Base-by-base conservation (phyloP, 148 eudicot species). In the Camellia granthamiana region DNA sequence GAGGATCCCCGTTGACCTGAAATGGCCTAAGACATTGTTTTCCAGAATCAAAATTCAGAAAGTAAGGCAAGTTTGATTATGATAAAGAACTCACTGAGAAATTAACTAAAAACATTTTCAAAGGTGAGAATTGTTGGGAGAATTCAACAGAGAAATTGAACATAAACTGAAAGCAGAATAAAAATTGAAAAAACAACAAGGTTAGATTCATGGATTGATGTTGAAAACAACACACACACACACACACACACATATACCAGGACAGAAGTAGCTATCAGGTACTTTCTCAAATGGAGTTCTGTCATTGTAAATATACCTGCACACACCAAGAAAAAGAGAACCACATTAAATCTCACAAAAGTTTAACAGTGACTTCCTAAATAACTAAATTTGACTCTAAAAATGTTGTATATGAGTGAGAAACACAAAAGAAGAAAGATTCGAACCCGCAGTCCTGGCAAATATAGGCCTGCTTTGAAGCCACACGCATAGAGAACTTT, bases 371-470 rank as follows among this genome's bases (percentile, higher is more conserved):
- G 3, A 19, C 15, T 10, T 5, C 58, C 43, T n/a, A 44, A 23
- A 30, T 30, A 30, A 65, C 23, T 6, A 51, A 41, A 65, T 18
- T 12, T 55, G 10, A 15, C 7, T 70, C n/a, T 18, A 19, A 30
- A 30, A 30, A 30, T 30, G 38, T 30, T 7, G 1, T 2, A 51
- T 5, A 0, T 4, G 1, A 30, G 38, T 2, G 54, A 54, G 46
- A 51, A 10, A 54, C 4, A 70, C 16, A 79, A 13, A 43, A 16
- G 30, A 13, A 52, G 59, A 65, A 64, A 15, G 47, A 21, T 2
- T 43, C 7, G 43, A 71, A 96, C 99, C 99, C 99, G 87, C 99
- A 96, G 65, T 96, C 99, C 7, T 97, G 91, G 85, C 99, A 96
- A 18, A 96, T 94, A 79, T 96, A 96, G 76, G 98, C 72, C 63